Base-by-base conservation (phyloP, 495 filamentous ascomycete species). In the Aspergillus cristatus region DNA sequence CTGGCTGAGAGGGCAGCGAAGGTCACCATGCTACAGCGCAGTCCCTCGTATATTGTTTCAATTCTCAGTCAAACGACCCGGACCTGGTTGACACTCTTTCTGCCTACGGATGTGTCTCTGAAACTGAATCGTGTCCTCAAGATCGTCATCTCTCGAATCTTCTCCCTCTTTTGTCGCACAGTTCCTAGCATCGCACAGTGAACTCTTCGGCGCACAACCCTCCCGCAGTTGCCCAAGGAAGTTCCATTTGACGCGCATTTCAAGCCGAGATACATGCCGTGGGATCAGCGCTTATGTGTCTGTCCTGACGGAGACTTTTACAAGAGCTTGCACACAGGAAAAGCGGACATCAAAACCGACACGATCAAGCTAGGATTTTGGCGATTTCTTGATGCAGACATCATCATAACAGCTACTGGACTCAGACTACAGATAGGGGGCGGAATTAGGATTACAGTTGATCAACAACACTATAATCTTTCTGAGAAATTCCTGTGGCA, bases 231-330 rank as follows among this genome's bases (percentile, higher is more conserved):
- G 0, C 75, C 78, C 0, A 32, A 54, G 10, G 57, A 48, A 17
- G 57, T 79, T 14, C 60, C 70, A 7, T 37, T 67, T n/a, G 72
- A 79, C 28, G 72, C 72, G 5, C 71, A 84, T 49, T 86, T 85
- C 64, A 72, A 67, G 13, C 82, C 82, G 0, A 33, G 40, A 3
- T 86, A 86, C 52, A 65, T 68, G 15, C 76, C 77, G 3, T 84
- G 78, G 65, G 67, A 84, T 18, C 80, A 86, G 44, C 68, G 82
- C 0, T 51, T 87, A 0, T 85, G 83, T 44, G 54, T 81, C 32
- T 74, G 70, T 20, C 83, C 83, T 0, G 74, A 80, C 43, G 79
- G 70, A 0, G 83, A 87, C 56, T 85, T 86, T 54, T 87, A 74
- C 65, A 50, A 67, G 18, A 55, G 70, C 3, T 58, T 89, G 1